phyloP scores from a whole-genome alignment of 805 yeast genomes.

The Naumovozyma castellii region DNA sequence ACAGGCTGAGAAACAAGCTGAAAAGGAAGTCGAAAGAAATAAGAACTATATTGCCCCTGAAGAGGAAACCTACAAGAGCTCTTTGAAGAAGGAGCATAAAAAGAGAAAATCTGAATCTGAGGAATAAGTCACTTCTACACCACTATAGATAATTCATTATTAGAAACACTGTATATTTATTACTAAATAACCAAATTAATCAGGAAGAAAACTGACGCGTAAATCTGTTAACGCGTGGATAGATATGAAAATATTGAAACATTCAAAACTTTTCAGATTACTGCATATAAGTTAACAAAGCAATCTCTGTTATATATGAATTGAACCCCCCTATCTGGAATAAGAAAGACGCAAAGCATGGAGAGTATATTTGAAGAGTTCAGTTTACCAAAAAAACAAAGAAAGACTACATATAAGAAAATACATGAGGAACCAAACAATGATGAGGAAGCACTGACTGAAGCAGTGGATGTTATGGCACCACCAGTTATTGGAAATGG shows the following conservation, averaged over 20 bases:
- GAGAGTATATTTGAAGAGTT: conserved; percentile 18
- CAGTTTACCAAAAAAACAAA: conserved; percentile 7
- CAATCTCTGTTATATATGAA: no score
- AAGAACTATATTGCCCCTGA: conserved; percentile 81
- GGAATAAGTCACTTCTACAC: no score
- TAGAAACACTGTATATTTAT: no score
- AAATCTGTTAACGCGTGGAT: no score
- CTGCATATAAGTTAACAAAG: no score
- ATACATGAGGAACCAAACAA: conserved; percentile 11
- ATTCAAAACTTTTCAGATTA: no score
- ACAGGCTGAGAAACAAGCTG: conserved; percentile 60
- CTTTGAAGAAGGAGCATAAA: conserved; percentile 8
- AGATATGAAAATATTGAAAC: no score
- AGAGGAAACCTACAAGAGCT: conserved; percentile 49
- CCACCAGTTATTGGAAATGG: conserved; percentile 12
- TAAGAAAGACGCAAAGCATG: no score
- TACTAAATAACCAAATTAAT: no score
- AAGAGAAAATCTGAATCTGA: not conserved
- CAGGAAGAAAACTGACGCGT: no score
- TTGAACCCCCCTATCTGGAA: no score
- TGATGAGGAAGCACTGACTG: conserved; percentile 9
- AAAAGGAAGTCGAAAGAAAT: conserved; percentile 58
- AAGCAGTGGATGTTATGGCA: conserved; percentile 5
- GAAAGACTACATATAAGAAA: conserved; percentile 21
- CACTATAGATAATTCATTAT: no score